A percentile compares a stretch with the other conserved stretches of the same genome.
phyloP scores from a whole-genome alignment of 2,329 filamentous ascomycete genomes.

The Blastomyces gilchristii region DNA sequence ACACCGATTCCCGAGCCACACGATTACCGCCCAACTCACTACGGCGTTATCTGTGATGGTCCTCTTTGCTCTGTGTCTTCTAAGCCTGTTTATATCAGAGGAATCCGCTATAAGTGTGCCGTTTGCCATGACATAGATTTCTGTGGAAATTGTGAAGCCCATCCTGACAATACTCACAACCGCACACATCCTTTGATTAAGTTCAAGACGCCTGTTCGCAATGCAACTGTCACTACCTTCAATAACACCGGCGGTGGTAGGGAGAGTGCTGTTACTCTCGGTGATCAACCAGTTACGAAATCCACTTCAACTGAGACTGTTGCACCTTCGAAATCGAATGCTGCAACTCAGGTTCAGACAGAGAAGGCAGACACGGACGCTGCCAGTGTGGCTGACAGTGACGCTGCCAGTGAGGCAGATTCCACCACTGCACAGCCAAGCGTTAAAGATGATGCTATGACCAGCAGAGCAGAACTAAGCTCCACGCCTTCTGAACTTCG shows the following conservation, averaged over 20 bases:
- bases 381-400: too few species aligned
- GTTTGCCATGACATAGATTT: slow-evolving; percentile 93
- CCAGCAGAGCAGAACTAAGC: slow-evolving; percentile 20
- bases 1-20: slow-evolving; percentile 51
- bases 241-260: slow-evolving; percentile 60
- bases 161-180: slow-evolving; percentile 76
- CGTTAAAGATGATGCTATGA: slow-evolving; percentile 16
- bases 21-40: slow-evolving; percentile 47
- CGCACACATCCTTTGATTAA: slow-evolving; percentile 94
- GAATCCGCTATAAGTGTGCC: slow-evolving; percentile 91
- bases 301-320: slow-evolving; percentile 45
- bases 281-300: slow-evolving; percentile 47
- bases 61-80: slow-evolving; percentile 58
- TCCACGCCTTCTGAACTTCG: slow-evolving; percentile 40
- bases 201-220: slow-evolving; percentile 85
- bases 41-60: slow-evolving; percentile 89
- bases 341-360: slow-evolving; percentile 57
- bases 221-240: slow-evolving; percentile 75
- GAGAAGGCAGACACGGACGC: slow-evolving; percentile 33
- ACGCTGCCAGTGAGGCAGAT: not conserved
- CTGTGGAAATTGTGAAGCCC: slow-evolving; percentile 86
- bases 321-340: slow-evolving; percentile 40
- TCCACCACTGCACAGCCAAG: not conserved
- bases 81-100: slow-evolving; percentile 53
- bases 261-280: slow-evolving; percentile 56